These are phyloP conservation scores for Pichia eremophila DNA, from an alignment of 805 yeast genomes.

Conservation along the genomic window DNA sequence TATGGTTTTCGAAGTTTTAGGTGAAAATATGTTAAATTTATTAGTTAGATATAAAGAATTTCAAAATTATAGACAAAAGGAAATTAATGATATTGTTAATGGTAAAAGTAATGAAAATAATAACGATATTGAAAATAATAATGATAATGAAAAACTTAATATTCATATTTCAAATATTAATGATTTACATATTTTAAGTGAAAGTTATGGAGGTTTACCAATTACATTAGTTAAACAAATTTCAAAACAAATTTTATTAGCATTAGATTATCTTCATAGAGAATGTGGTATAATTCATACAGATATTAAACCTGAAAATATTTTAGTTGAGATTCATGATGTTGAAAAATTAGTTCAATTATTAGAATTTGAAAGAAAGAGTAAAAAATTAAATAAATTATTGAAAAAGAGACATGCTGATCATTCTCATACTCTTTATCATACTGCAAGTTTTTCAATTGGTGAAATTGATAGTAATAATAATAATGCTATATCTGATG, in stretches of 20 bases:
- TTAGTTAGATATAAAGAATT: constrained; percentile 38
- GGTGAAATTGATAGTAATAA: background rate
- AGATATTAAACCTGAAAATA: constrained; percentile 70
- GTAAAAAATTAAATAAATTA: constrained; percentile 16
- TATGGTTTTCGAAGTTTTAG: constrained; percentile 58
- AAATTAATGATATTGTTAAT: constrained; percentile 11
- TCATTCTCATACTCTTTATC: constrained; percentile 7
- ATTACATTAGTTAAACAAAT: constrained; percentile 45
- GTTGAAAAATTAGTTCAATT: constrained; percentile 41
- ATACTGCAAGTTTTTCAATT: background rate
- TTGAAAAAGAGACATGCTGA: constrained; percentile 15
- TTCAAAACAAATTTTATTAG: constrained; percentile 43
- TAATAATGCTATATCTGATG: background rate
- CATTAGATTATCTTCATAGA: constrained; percentile 49
- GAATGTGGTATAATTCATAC: constrained; percentile 64
- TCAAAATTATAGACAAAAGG: constrained; percentile 23
- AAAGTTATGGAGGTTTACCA: constrained; percentile 46
- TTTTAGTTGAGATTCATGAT: constrained; percentile 44
- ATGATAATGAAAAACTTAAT: constrained; percentile 3
- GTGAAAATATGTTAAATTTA: constrained; percentile 47
- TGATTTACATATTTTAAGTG: constrained; percentile 28
- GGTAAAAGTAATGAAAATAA: background rate
- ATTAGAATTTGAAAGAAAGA: constrained; percentile 30
- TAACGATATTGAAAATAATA: constrained; percentile 1
- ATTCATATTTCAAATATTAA: constrained; percentile 20